These are phyloP conservation scores for Sechiopsis laciniata DNA, from an alignment of 306 rosid species.

Conservation along the genomic window DNA sequence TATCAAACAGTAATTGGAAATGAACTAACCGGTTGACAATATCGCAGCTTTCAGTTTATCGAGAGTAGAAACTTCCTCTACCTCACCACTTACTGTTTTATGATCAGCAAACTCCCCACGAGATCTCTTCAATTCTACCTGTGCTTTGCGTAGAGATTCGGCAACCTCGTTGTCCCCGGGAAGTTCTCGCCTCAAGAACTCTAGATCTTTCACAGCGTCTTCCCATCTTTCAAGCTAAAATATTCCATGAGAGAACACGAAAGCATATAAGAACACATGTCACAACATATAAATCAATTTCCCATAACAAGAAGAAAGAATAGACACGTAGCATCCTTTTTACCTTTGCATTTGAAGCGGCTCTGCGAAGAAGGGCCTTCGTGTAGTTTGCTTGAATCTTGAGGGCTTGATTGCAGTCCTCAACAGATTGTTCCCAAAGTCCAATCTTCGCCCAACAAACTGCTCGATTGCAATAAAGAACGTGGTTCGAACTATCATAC, in stretches of 20 bases:
- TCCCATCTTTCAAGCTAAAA: slow-evolving; percentile 83
- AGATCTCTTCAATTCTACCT: slow-evolving; percentile 49
- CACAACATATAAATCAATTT: slow-evolving; percentile 16
- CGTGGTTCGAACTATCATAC: slow-evolving; percentile 54
- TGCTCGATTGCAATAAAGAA: slow-evolving; percentile 85
- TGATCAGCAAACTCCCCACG: slow-evolving; percentile 32
- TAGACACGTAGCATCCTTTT: background rate
- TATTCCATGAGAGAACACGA: background rate
- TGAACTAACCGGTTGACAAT: slow-evolving; percentile 56
- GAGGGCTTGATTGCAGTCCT: slow-evolving; percentile 79
- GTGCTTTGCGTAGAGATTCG: slow-evolving; percentile 62
- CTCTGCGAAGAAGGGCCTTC: slow-evolving; percentile 81
- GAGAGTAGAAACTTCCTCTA: slow-evolving; percentile 60
- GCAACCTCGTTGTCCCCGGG: slow-evolving; percentile 72
- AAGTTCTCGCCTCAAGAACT: slow-evolving; percentile 56
- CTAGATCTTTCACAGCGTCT: slow-evolving; percentile 75
- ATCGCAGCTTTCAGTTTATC: slow-evolving; percentile 59
- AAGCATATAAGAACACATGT: slow-evolving; percentile 22
- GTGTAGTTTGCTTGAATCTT: slow-evolving; percentile 68
- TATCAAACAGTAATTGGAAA: background rate
- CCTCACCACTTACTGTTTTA: slow-evolving; percentile 59
- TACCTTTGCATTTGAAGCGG: slow-evolving; percentile 78
- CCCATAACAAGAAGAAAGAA: slow-evolving; percentile 13
- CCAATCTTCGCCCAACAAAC: slow-evolving; percentile 90
- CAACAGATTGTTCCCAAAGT: slow-evolving; percentile 80